A percentile compares a stretch with the other conserved stretches of the same genome.
phyloP scores from a whole-genome alignment of 2,329 filamentous ascomycete species.

The Phymatotrichopsis omnivora region DNA sequence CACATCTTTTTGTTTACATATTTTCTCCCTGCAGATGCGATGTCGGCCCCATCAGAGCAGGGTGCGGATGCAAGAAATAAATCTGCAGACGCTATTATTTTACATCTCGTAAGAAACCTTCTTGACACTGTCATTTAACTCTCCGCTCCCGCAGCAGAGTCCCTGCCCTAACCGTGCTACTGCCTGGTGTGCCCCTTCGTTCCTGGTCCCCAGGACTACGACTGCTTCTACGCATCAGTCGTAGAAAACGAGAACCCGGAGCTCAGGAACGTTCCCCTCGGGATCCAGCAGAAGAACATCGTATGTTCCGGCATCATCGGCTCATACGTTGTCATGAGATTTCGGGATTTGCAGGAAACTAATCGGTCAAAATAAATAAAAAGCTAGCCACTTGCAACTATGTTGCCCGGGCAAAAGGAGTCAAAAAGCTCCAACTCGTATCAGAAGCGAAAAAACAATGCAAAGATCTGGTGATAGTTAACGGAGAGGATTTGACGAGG shows the following conservation, averaged over 20 bases:
- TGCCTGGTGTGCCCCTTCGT: too few species aligned
- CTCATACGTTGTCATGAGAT: slow-evolving; percentile 10
- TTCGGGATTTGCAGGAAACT: slow-evolving; percentile 11
- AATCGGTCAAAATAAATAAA: slow-evolving; percentile 6
- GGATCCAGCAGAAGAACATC: slow-evolving; percentile 87
- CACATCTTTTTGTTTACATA: too few species aligned
- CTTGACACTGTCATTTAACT: too few species aligned
- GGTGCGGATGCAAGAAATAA: too few species aligned
- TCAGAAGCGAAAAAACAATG: slow-evolving; percentile 69
- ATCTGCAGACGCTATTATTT: too few species aligned
- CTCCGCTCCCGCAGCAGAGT: too few species aligned
- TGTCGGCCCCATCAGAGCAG: too few species aligned
- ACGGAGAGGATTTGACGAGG: slow-evolving; percentile 64
- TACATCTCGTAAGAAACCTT: too few species aligned
- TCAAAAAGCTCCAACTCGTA: slow-evolving; percentile 77
- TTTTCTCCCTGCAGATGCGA: too few species aligned
- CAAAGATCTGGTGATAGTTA: slow-evolving; percentile 72
- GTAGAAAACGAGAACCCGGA: slow-evolving; percentile 70
- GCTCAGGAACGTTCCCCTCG: slow-evolving; percentile 63
- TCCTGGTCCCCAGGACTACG: slow-evolving; percentile 59
- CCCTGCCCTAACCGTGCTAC: too few species aligned
- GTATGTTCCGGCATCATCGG: slow-evolving; percentile 36
- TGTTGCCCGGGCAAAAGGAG: slow-evolving; percentile 58
- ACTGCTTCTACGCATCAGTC: slow-evolving; percentile 91
- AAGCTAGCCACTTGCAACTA: slow-evolving; percentile 76